These are phyloP conservation scores for Cinnamomum chago DNA, from an alignment of 164 flowering plant species.

Conservation along the genomic window DNA sequence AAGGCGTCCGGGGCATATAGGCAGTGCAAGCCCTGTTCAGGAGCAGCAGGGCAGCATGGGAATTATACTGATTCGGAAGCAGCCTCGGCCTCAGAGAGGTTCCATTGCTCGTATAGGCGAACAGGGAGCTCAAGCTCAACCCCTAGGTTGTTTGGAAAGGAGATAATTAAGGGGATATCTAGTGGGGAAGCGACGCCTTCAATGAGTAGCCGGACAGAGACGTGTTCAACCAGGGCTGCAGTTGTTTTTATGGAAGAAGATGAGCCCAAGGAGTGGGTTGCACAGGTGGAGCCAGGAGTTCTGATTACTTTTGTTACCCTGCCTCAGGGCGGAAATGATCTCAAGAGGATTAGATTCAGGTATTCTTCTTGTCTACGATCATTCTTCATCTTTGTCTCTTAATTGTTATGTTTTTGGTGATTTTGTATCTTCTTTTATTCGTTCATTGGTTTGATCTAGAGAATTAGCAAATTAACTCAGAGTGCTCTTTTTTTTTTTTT, in stretches of 20 bases:
- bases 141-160: constrained; percentile 71
- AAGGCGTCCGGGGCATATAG: constrained; percentile 88
- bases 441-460: too few species aligned
- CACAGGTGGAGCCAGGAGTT: constrained; percentile 98
- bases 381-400: background rate
- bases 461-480: too few species aligned
- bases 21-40: constrained; percentile 86
- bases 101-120: constrained; percentile 53
- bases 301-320: constrained; percentile 81
- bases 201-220: constrained; percentile 58
- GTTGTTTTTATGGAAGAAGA: constrained; percentile 75
- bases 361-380: constrained; percentile 14
- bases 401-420: background rate
- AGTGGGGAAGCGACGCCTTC: constrained; percentile 84
- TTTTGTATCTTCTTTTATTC: background rate
- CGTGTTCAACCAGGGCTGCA: constrained; percentile 18
- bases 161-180: constrained; percentile 63
- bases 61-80: constrained; percentile 59
- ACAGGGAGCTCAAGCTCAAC: constrained; percentile 63
- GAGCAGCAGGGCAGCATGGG: constrained; percentile 38
- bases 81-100: constrained; percentile 60
- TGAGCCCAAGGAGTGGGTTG: constrained; percentile 93
- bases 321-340: constrained; percentile 85
- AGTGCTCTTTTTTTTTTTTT: too few species aligned
- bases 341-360: constrained; percentile 95